Conservation (phyloP, 1,284 basidiomycete species). For the Fomes fomentarius region DNA sequence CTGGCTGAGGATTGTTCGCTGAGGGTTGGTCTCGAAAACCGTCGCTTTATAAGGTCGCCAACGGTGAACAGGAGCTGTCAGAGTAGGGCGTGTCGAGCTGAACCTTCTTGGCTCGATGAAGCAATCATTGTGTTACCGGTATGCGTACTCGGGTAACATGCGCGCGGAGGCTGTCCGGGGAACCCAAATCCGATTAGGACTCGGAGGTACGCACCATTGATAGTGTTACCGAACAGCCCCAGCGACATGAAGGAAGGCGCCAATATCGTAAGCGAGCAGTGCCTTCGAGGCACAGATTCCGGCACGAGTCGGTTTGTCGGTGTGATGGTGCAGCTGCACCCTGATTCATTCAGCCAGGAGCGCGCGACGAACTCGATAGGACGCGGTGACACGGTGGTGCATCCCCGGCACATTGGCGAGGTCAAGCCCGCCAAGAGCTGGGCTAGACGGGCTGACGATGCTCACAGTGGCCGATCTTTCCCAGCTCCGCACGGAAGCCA, state of each 20-base stretch:
- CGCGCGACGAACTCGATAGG: slow-evolving; percentile 3
- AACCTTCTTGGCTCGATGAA: slow-evolving; percentile 20
- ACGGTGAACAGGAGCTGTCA: slow-evolving; percentile 24
- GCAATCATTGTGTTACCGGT: slow-evolving; percentile 11
- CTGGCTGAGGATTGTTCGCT: slow-evolving; percentile 8
- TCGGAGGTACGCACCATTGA: slow-evolving; percentile 19
- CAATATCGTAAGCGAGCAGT: slow-evolving; percentile 20
- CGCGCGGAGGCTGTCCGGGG: slow-evolving; percentile 21
- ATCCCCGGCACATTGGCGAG: background rate
- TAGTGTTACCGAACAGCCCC: slow-evolving; percentile 23
- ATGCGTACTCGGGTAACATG: background rate
- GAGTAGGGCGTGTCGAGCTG: background rate
- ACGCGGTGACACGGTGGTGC: background rate
- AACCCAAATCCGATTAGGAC: slow-evolving; percentile 19
- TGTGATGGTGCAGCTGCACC: background rate
- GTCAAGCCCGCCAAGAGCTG: slow-evolving; percentile 1
- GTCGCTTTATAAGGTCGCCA: slow-evolving; percentile 9
- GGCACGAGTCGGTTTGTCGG: too few relatives aligned
- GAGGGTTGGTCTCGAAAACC: background rate
- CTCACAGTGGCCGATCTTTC: background rate
- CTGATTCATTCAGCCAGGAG: too few relatives aligned
- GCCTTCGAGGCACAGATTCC: slow-evolving; percentile 19
- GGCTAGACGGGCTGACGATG: background rate
- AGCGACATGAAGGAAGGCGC: slow-evolving; percentile 19
- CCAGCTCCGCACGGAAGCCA: slow-evolving; percentile 1